Conservation (phyloP, 352 stramenopile species). For the Phytopythium litorale region DNA sequence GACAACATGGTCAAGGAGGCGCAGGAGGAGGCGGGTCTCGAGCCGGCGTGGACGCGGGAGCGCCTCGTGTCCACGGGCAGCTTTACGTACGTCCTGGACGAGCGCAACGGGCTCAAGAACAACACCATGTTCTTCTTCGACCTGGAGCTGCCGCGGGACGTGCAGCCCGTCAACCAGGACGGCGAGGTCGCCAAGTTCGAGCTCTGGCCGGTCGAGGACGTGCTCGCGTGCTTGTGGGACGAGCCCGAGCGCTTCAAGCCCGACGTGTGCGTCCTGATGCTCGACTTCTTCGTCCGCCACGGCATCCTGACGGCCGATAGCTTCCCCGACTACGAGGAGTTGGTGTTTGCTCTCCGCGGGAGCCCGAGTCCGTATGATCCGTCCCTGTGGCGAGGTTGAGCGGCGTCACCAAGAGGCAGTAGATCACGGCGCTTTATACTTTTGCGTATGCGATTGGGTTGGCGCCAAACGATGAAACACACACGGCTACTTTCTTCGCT, state of each 20-base stretch:
- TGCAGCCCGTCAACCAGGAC: constrained; percentile 44
- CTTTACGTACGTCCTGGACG: constrained; percentile 54
- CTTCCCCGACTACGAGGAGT: constrained; percentile 38
- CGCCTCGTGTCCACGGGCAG: constrained; percentile 37
- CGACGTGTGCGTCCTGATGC: constrained; percentile 60
- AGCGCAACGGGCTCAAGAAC: constrained; percentile 52
- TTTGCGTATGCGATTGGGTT: background rate
- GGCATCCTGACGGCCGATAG: constrained; percentile 57
- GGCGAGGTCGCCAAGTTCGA: constrained; percentile 65
- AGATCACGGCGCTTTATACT: constrained; percentile 1
- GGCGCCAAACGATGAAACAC: background rate
- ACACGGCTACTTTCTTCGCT: constrained; percentile 48
- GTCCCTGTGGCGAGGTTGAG: background rate
- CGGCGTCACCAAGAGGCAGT: background rate
- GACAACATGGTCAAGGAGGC: constrained; percentile 80
- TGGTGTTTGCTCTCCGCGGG: constrained; percentile 30
- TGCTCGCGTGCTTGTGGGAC: constrained; percentile 31
- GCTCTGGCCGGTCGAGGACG: constrained; percentile 36
- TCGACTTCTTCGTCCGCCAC: constrained; percentile 67
- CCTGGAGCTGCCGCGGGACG: constrained; percentile 35
- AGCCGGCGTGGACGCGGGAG: constrained; percentile 25
- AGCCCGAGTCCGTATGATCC: constrained; percentile 24
- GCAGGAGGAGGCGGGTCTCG: constrained; percentile 53
- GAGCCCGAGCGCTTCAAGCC: constrained; percentile 63
- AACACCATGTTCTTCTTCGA: constrained; percentile 76